These are phyloP conservation scores for Botrytis medusae DNA, from an alignment of 2,329 filamentous ascomycete genomes.

Conservation along the genomic window DNA sequence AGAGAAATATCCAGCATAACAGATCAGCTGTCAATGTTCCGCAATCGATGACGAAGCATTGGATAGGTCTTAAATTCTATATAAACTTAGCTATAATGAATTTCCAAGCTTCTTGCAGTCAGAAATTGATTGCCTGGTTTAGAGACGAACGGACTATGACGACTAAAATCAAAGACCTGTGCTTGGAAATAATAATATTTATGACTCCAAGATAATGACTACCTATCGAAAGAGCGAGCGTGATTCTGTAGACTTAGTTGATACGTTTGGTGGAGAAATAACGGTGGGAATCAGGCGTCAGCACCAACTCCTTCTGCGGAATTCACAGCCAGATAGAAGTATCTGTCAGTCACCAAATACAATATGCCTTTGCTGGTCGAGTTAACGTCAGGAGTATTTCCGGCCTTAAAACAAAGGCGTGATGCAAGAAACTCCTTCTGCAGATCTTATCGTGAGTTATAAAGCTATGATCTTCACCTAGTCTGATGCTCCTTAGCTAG, in stretches of 20 bases:
- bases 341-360: background rate
- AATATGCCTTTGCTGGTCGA: background rate
- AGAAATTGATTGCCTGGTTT: background rate
- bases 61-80: background rate
- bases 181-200: no score
- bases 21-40: background rate
- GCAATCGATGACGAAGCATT: accelerated
- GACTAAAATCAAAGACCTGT: background rate
- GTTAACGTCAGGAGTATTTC: background rate
- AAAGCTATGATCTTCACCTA: background rate
- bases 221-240: background rate
- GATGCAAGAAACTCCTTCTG: background rate
- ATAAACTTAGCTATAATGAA: background rate
- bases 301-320: background rate
- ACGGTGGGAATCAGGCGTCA: accelerated
- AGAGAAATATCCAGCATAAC: background rate
- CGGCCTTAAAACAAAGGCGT: accelerated
- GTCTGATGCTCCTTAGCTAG: background rate
- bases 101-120: background rate
- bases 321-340: background rate
- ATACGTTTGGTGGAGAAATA: background rate
- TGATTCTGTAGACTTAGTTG: background rate
- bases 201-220: background rate
- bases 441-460: background rate
- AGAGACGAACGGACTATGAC: background rate